Evolutionary conservation across 2,329 filamentous ascomycete genomes (phyloP), one percentile per base, ranked within the genome.

Genomic region (Cordyceps militaris): DNA sequence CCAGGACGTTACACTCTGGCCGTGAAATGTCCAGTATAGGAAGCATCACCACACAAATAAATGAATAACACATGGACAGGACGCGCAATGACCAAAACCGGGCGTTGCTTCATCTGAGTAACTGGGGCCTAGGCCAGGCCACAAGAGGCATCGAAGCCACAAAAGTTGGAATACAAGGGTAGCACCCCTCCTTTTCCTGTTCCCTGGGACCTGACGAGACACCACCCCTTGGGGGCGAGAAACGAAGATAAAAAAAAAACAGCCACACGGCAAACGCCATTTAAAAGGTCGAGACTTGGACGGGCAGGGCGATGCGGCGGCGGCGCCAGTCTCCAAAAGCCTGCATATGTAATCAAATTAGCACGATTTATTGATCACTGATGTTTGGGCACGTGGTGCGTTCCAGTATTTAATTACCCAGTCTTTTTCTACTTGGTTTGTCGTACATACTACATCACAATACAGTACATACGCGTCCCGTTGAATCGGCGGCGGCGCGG

Each of bases 231-330:
- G 50, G 50, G 50, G 50, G 50, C 50, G 36, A 53, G 50, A 53
- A 43, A 53, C 50, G n/a, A 21, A 13, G 19, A 19, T n/a, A 26
- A 46, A 46, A 28, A 42, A 26, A 21, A 47, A 47, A 42, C 46
- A 55, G 42, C 52, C 52, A 55, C 42, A 55, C 47, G 52, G 42
- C 28, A 26, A 23, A 38, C 52, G 52, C 52, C 42, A 55, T 55
- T 4, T 28, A 26, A n/a, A 38, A 26, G 52, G 52, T 14, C 52
- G 38, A 55, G 52, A 55, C 52, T 55, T 38, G 34, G 40, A 21
- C 40, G 40, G 42, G 23, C 26, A 47, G 28, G 19, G 42, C 52
- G 42, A 55, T 47, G 14, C 30, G 52, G 50, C 30, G 26, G 36
- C 13, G 36, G 16, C 19, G 19, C 38, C 38, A n/a, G 38, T 24